Evolutionary conservation across 2,329 filamentous ascomycete species (phyloP), one percentile per base, ranked within the genome.

Genomic region (Zasmidium angulare): DNA sequence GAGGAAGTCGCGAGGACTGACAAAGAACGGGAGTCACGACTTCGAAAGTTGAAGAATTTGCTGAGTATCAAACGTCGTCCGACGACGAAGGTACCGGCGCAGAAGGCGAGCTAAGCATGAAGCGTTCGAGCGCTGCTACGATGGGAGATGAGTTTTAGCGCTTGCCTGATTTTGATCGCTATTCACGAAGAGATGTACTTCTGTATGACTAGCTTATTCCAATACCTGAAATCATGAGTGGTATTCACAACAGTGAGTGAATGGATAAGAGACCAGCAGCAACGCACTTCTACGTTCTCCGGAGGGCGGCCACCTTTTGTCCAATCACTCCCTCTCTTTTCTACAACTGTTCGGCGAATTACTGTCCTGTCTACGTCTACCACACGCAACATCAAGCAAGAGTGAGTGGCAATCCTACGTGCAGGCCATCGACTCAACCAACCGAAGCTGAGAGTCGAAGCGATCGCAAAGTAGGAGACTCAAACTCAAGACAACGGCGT

Each of bases 1-100:
- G 69, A 68, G 12, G 73, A 75, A 52, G 64, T 73, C 14, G 68
- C 61, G 31, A 55, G 58, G 46, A 65, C 67, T 53, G 73, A 75
- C 51, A 71, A 71, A 56, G 73, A 74, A 61, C 66, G 73, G 26
- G 67, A 72, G 49, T 70, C 71, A 10, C 68, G 67, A 48, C 40
- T 75, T 53, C 61, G 63, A 55, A 71, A 68, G 58, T 51, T 75
- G 59, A 75, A 74, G 63, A 72, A 64, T 29, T 63, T 73, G 31
- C 69, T 75, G 60, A 72, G 63, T 9, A 69, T 74, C 52, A 74
- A 73, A 62, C 50, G 69, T 2, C 62, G 62, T 24, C 60, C 66
- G 17, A 66, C 64, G 26, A 52, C 46, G 17, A 61, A 61, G 20
- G 57, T 58, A 17, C 26, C 61, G 10, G 36, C 52, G 10, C 52